Conservation (phyloP, 129 eudicot species). For the Oenanthe sinensis region DNA sequence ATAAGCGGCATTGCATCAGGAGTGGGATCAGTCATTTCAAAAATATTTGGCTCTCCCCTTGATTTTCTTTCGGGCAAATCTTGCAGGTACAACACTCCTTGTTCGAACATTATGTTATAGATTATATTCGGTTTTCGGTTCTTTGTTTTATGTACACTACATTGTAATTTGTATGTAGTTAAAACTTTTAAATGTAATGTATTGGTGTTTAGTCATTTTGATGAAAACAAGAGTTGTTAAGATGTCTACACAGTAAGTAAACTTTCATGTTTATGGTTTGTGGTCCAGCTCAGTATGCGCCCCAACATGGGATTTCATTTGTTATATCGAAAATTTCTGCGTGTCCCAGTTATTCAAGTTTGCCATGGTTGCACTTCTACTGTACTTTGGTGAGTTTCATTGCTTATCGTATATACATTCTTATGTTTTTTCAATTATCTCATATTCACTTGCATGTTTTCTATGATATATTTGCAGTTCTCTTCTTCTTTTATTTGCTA, state of each 20-base stretch:
- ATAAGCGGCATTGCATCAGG: slow-evolving; percentile 16
- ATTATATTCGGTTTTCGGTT: neutral
- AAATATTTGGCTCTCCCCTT: slow-evolving; percentile 22
- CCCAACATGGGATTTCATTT: slow-evolving; percentile 35
- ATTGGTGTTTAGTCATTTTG: too few relatives aligned
- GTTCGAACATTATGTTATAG: neutral
- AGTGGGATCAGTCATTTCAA: slow-evolving; percentile 13
- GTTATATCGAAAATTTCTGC: slow-evolving; percentile 44
- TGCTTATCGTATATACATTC: neutral
- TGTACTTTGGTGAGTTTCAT: slow-evolving; percentile 31
- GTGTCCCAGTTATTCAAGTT: slow-evolving; percentile 31
- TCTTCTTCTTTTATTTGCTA: slow-evolving; percentile 13
- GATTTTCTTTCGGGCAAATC: slow-evolving; percentile 34
- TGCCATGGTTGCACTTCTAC: slow-evolving; percentile 21
- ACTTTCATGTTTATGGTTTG: neutral
- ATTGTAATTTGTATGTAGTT: neutral
- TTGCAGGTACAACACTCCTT: slow-evolving; percentile 24
- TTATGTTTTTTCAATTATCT: neutral
- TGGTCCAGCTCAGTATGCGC: slow-evolving; percentile 30
- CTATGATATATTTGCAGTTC: slow-evolving; percentile 3
- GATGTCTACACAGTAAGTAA: neutral
- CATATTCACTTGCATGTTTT: neutral
- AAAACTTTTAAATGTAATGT: neutral
- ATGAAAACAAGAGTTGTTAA: neutral
- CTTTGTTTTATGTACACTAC: neutral